A percentile compares a stretch with the other conserved stretches of the same genome.
phyloP scores from a whole-genome alignment of 441 rosid genomes.

The Gossypium gossypioides region DNA sequence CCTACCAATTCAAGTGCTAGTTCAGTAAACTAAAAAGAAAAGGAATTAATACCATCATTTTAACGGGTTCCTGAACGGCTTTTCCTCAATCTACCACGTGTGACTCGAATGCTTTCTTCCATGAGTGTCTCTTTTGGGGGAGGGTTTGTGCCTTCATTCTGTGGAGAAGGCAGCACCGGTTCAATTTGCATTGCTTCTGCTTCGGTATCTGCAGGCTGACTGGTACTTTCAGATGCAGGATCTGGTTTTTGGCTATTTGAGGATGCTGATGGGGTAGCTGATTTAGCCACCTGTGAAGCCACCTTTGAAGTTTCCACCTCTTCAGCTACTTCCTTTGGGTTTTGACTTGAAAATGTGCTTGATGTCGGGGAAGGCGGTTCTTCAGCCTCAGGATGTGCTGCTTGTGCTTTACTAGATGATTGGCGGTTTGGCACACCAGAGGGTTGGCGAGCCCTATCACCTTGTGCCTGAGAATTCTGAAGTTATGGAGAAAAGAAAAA shows the following conservation, averaged over 20 bases:
- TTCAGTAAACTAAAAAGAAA: slow-evolving; percentile 11
- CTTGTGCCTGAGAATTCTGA: slow-evolving; percentile 26
- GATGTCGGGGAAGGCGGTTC: slow-evolving; percentile 65
- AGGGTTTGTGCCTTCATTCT: slow-evolving; percentile 30
- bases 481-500: slow-evolving; percentile 6
- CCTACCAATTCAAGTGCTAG: slow-evolving; percentile 18
- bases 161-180: slow-evolving; percentile 31
- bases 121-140: slow-evolving; percentile 42
- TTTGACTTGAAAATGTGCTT: slow-evolving; percentile 48
- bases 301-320: slow-evolving; percentile 33
- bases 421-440: slow-evolving; percentile 23
- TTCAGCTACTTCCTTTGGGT: slow-evolving; percentile 46
- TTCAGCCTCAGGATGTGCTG: slow-evolving; percentile 32
- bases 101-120: slow-evolving; percentile 42
- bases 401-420: slow-evolving; percentile 27
- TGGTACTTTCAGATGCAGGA: slow-evolving; percentile 32
- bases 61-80: slow-evolving; percentile 33
- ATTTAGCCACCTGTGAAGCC: slow-evolving; percentile 28
- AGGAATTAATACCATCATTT: slow-evolving; percentile 9
- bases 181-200: slow-evolving; percentile 41
- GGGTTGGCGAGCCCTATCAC: slow-evolving; percentile 35
- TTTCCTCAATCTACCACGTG: slow-evolving; percentile 48
- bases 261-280: slow-evolving; percentile 20
- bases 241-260: slow-evolving; percentile 23
- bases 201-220: slow-evolving; percentile 21